These are phyloP conservation scores for Colletotrichum musae DNA, from an alignment of 2,329 filamentous ascomycete species.

Conservation along the genomic window DNA sequence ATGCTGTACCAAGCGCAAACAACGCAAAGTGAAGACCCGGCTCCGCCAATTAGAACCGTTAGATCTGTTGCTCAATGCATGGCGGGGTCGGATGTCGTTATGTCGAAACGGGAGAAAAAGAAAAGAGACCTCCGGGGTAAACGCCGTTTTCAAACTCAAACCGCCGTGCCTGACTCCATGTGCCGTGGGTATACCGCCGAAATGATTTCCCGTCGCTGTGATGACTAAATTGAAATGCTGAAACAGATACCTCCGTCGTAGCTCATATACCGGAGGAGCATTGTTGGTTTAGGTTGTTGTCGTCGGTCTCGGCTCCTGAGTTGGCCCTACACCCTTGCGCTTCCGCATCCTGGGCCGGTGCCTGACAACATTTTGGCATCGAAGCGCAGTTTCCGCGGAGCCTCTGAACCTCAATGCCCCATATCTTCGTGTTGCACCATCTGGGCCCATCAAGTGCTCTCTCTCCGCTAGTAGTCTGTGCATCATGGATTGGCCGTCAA, in stretches of 20 bases:
- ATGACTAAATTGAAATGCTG: conserved; percentile 1
- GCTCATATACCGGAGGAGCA: background rate
- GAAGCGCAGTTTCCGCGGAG: conserved; percentile 32
- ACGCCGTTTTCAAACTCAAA: conserved; percentile 26
- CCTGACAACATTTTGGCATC: conserved; percentile 36
- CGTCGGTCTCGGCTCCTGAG: conserved; percentile 8
- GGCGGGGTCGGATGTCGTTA: no score
- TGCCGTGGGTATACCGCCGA: conserved; percentile 33
- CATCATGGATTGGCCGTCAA: conserved; percentile 14
- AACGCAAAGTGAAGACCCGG: background rate
- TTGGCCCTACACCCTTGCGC: conserved; percentile 25
- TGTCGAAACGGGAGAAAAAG: no score
- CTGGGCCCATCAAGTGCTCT: background rate
- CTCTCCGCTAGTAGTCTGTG: background rate
- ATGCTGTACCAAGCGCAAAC: no score
- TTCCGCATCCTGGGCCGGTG: conserved; percentile 39
- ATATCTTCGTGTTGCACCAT: conserved; percentile 4
- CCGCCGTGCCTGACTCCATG: background rate
- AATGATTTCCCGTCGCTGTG: background rate
- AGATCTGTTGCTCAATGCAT: no score
- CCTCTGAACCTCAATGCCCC: conserved; percentile 33
- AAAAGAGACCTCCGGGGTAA: conserved; percentile 3
- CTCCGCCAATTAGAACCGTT: background rate
- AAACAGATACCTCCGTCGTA: conserved; percentile 3
- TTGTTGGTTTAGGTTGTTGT: background rate